Conservation (phyloP, 768 basidiomycete genomes). For the Clitopilus passeckerianus region DNA sequence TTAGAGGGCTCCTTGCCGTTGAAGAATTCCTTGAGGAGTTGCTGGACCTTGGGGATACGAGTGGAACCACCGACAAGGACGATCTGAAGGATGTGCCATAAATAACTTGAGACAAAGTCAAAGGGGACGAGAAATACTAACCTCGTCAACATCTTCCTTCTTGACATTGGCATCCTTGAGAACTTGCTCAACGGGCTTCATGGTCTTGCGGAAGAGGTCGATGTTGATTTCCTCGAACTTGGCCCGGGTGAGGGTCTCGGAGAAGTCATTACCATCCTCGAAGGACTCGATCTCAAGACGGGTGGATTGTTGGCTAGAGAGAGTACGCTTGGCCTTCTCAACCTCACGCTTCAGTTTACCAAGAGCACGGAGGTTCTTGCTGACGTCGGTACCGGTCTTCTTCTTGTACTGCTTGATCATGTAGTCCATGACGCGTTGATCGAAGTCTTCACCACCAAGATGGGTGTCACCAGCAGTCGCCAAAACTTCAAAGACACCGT, state of each 20-base stretch:
- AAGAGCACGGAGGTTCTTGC: slow-evolving; percentile 75
- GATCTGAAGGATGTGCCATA: slow-evolving; percentile 35
- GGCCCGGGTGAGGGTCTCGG: slow-evolving; percentile 94
- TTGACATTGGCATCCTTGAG: slow-evolving; percentile 97
- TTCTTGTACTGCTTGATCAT: slow-evolving; percentile 88
- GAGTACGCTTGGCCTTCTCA: slow-evolving; percentile 92
- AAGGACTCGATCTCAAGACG: slow-evolving; percentile 95
- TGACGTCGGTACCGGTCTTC: slow-evolving; percentile 84
- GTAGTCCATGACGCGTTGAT: slow-evolving; percentile 89
- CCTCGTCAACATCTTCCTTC: slow-evolving; percentile 96
- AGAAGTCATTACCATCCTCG: slow-evolving; percentile 95
- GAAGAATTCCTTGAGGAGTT: slow-evolving; percentile 97
- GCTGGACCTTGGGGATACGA: slow-evolving; percentile 99
- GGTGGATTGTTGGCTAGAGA: slow-evolving; percentile 85
- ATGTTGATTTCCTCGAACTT: slow-evolving; percentile 99
- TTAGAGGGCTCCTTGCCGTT: slow-evolving; percentile 95
- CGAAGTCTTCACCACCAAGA: slow-evolving; percentile 94
- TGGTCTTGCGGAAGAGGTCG: slow-evolving; percentile 98
- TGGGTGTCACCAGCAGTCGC: slow-evolving; percentile 94
- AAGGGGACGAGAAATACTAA: slow-evolving; percentile 19
- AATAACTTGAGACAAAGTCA: not conserved
- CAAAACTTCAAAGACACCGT: slow-evolving; percentile 87
- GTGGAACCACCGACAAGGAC: slow-evolving; percentile 97
- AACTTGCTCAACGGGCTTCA: slow-evolving; percentile 99
- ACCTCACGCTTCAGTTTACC: slow-evolving; percentile 92